Conservation (phyloP, 129 eudicot species). For the Cynara cardunculus region DNA sequence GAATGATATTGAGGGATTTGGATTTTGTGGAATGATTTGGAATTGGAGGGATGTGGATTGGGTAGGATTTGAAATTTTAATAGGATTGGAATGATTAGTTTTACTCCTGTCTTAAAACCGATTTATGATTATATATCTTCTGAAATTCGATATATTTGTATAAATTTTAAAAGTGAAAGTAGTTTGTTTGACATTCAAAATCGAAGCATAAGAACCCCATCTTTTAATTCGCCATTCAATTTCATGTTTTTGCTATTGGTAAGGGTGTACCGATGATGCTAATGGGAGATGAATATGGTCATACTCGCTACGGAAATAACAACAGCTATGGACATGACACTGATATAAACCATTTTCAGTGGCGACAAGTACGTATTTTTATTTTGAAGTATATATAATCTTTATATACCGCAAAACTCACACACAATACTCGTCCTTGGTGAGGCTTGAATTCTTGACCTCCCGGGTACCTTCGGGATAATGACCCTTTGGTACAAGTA, state of each 20-base stretch:
- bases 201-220: background rate
- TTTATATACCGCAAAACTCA: background rate
- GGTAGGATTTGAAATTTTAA: too few relatives aligned
- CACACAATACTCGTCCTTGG: background rate
- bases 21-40: too few relatives aligned
- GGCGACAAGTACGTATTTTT: conserved; percentile 64
- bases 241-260: background rate
- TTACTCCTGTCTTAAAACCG: background rate
- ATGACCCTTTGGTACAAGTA: background rate
- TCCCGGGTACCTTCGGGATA: background rate
- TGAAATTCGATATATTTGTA: background rate
- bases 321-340: conserved; percentile 95
- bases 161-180: background rate
- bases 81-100: too few relatives aligned
- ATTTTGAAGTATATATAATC: background rate
- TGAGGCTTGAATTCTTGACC: too few relatives aligned
- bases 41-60: too few relatives aligned
- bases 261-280: conserved; percentile 98
- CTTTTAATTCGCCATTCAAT: background rate
- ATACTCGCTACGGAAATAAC: conserved; percentile 92
- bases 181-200: background rate
- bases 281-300: conserved; percentile 98
- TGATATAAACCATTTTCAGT: conserved; percentile 80
- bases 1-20: background rate
- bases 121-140: background rate